These are phyloP conservation scores for Aspergillus unguis DNA, from an alignment of 2,329 filamentous ascomycete genomes.

Conservation along the genomic window DNA sequence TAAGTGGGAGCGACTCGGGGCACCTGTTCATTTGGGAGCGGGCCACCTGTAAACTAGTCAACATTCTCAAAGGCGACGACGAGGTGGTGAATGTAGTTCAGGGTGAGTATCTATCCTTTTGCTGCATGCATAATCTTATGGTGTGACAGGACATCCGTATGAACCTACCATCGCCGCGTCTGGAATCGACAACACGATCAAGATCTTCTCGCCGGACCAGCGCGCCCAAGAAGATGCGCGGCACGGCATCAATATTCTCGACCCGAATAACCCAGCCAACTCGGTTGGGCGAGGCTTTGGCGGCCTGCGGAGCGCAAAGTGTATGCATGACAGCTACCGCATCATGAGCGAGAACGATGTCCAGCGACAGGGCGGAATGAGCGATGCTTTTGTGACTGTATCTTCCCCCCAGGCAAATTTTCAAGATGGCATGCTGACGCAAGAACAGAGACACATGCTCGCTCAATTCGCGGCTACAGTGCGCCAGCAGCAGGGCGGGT, in stretches of 20 bases:
- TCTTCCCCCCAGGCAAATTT: constrained; percentile 21
- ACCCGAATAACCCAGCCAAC: constrained; percentile 43
- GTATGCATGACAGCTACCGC: constrained; percentile 58
- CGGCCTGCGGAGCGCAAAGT: constrained; percentile 55
- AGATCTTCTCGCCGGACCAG: constrained; percentile 63
- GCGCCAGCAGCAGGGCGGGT: constrained; percentile 12
- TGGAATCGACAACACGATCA: constrained; percentile 66
- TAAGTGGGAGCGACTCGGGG: constrained; percentile 64
- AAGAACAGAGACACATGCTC: constrained; percentile 46
- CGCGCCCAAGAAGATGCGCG: constrained; percentile 57
- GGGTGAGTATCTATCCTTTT: constrained; percentile 39
- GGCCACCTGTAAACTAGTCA: constrained; percentile 58
- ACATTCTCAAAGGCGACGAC: constrained; percentile 64
- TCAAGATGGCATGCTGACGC: constrained; percentile 13
- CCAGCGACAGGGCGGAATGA: constrained; percentile 55
- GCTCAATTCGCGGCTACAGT: constrained; percentile 37
- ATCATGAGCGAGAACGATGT: constrained; percentile 63
- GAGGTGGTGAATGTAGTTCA: constrained; percentile 69
- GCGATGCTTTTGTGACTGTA: constrained; percentile 57
- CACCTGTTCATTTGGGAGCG: constrained; percentile 68
- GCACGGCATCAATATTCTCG: constrained; percentile 56
- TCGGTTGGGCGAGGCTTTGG: constrained; percentile 29
- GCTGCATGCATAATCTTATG: neutral
- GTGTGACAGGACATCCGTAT: constrained; percentile 57
- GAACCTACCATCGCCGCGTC: constrained; percentile 65